phyloP scores from a whole-genome alignment of 306 rosid genomes.

The Castanea crenata region DNA sequence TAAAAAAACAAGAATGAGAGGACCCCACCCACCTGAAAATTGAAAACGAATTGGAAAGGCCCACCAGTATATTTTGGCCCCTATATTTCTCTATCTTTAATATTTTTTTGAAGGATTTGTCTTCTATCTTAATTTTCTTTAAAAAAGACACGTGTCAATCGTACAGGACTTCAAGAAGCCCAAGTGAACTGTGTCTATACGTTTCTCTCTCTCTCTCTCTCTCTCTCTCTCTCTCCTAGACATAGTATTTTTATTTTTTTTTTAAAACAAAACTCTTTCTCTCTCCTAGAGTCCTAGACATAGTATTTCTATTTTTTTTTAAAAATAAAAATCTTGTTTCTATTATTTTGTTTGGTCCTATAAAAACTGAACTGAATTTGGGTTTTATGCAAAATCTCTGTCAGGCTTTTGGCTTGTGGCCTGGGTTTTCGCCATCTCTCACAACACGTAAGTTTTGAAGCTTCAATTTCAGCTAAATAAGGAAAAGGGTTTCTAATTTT shows the following conservation, averaged over 20 bases:
- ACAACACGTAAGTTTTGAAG: conserved; percentile 37
- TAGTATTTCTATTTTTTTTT: not conserved
- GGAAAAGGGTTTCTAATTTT: conserved; percentile 19
- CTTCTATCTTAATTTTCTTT: not conserved
- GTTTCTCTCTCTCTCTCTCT: conserved; percentile 10
- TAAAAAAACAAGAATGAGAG: too few relatives aligned
- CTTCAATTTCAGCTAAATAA: conserved; percentile 13
- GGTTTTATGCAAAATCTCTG: conserved; percentile 8
- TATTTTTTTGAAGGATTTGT: too few relatives aligned
- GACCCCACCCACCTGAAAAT: not conserved
- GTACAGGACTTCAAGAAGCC: not conserved
- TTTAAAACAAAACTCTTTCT: too few relatives aligned
- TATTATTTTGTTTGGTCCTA: not conserved
- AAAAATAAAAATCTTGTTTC: not conserved
- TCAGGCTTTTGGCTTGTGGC: conserved; percentile 24
- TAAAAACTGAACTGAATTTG: conserved; percentile 24
- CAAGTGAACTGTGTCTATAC: not conserved
- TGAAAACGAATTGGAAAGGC: not conserved
- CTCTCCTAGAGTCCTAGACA: too few relatives aligned
- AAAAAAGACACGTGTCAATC: not conserved
- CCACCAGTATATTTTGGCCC: not conserved
- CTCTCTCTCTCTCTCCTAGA: not conserved
- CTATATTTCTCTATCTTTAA: not conserved
- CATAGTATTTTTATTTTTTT: not conserved
- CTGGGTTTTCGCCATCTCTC: conserved; percentile 17